Evolutionary conservation across 2,329 filamentous ascomycete species (phyloP), one percentile per base, ranked within the genome.

Genomic region (Didymella keratinophila): DNA sequence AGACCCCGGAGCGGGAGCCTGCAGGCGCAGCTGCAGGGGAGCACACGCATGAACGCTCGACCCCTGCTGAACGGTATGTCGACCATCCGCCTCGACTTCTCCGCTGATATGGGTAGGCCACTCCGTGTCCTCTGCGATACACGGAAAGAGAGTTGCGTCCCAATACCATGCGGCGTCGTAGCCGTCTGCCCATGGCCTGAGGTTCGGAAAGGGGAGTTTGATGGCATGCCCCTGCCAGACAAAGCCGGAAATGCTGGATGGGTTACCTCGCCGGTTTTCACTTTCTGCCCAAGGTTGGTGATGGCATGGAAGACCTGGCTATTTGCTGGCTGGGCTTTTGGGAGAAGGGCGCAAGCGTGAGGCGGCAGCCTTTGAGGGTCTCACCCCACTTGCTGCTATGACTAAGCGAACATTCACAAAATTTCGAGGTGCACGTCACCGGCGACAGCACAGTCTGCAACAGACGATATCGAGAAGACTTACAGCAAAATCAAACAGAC

Each of bases 401-500:
- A 69, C 64, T 69, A 69, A 69, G 65, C 65, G 52, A 61, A 45
- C 37, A 58, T 68, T 32, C 45, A 53, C 64, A 57, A 65, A 69
- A 65, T 58, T 68, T 65, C 52, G 16, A 53, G 20, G 41, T 34
- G 28, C 47, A 51, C 49, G 47, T 47, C 54, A 56, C 20, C 4
- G 10, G 43, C 36, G 30, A 36, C 47, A 39, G 37, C 30, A 48
- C 37, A 27, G 39, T 18, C 44, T 25, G 41, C 20, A 20, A 45
- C 9, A 20, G 3, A 39, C 44, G 34, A 14, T 36, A 36, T n/a
- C 43, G 37, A 16, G 39, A 7, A n/a, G 14, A 30, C 20, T 44
- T 36, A 23, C 43, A 50, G 32, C 28, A 41, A 43, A n/a, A 8
- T 14, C 12, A 14, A 20, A n/a, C 6, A 41, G 4, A 36, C 41